Percentiles rank a stretch among this genome's conserved stretches.
phyloP scores from a whole-genome alignment of 177 flowering plant species.

The Vitis hybrid region DNA sequence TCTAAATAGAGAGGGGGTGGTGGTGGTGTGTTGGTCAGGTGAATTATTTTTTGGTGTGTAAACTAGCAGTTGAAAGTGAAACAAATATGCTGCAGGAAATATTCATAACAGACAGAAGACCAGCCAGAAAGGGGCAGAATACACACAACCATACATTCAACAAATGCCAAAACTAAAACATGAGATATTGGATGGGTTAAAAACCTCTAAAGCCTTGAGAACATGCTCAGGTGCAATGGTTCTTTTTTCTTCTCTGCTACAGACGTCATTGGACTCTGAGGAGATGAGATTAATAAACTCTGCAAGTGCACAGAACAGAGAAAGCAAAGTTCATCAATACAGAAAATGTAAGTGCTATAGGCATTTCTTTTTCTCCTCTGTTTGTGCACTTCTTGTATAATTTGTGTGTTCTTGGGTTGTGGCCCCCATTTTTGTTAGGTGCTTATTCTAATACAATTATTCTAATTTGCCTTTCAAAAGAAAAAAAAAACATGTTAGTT shows the following conservation, averaged over 20 bases:
- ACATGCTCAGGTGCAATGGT: constrained; percentile 99
- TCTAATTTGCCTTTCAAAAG: no score
- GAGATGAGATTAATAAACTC: constrained; percentile 77
- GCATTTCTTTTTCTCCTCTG: no score
- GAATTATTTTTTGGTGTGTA: no score
- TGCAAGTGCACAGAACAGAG: constrained; percentile 25
- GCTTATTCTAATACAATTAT: no score
- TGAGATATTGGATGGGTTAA: neutral
- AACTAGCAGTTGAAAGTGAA: no score
- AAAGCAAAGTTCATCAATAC: neutral
- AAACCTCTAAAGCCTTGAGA: constrained; percentile 82
- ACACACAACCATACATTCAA: neutral
- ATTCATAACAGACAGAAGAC: neutral
- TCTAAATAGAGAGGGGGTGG: no score
- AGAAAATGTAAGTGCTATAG: neutral
- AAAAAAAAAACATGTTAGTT: no score
- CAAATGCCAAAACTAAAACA: neutral
- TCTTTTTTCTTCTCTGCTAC: constrained; percentile 79
- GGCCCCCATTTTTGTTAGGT: no score
- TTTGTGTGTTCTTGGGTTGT: no score
- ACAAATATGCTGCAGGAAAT: no score
- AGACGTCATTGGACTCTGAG: constrained; percentile 99
- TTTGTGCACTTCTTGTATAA: no score
- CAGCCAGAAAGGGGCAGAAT: neutral
- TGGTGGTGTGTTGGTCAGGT: no score